Evolutionary conservation across 306 rosid genomes (phyloP), one percentile per base, ranked within the genome.

Genomic region (Quercus parvula): DNA sequence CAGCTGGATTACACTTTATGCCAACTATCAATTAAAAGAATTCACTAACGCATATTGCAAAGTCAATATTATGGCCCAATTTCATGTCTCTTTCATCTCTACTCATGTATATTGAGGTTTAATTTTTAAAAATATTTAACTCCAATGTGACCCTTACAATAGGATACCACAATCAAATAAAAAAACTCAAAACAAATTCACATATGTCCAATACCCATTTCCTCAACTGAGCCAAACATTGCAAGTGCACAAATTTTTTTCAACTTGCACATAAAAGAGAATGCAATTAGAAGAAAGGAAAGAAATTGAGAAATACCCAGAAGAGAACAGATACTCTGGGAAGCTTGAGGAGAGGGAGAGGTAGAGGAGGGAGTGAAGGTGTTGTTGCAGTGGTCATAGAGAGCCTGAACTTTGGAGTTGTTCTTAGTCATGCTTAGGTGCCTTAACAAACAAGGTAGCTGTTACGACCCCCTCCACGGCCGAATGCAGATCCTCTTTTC

Each of bases 361-460:
- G 85, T 79, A 1, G 24, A 22, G 24, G 91, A 84, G 75, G 91
- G 87, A 4, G 90, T 77, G 73, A 93, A 90, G 56, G 74, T 80
- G 68, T 51, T 81, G 62, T 81, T 89, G 81, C 99, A 95, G 80
- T 90, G 92, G 20, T 90, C 93, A 72, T 90, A 89, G 72, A 93
- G 82, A 68, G 78, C 74, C 83, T 95, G 96, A 71, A 95, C 83
- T 85, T 91, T 90, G 75, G 92, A 79, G 85, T 67, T 82, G 82
- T 77, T 78, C 77, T 28, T 75, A 78, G 33, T 74, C 95, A 94
- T 91, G 54, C 41, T 35, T 35, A 5, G 41, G 41, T 35, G 41
- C 41, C 41, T 35, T 35, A 35, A 35, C 38, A 33, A 33, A 5
- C 38, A 33, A 33, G 38, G 38, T 33, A 33, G 6, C 35, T 31